Evolutionary conservation across 305 asterid species (phyloP).

Genomic region (Rubia occidens): DNA sequence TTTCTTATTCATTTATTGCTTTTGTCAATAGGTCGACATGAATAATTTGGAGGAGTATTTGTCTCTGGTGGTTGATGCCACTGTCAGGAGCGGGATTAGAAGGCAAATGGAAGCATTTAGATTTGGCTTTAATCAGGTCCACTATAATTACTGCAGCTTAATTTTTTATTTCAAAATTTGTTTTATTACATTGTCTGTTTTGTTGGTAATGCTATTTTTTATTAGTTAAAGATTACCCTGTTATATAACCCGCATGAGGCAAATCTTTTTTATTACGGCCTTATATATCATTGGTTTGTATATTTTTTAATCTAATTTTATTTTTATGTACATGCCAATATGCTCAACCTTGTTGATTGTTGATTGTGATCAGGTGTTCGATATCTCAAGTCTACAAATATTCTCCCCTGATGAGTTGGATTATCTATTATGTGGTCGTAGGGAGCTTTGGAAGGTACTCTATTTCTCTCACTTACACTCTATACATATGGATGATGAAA

Average conservation of each 20-base stretch:
- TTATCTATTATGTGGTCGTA: constrained; percentile 89
- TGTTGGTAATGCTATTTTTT: background rate
- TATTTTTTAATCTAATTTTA: background rate
- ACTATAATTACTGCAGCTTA: constrained; percentile 3
- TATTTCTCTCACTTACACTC: constrained; percentile 11
- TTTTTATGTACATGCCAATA: background rate
- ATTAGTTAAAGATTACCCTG: background rate
- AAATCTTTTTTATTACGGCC: no score
- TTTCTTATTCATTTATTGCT: constrained; percentile 12
- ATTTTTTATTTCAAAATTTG: background rate
- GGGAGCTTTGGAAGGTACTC: constrained; percentile 93
- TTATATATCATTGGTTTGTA: background rate
- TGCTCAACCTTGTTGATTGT: constrained; percentile 4
- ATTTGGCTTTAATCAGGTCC: constrained; percentile 96
- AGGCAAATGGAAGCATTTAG: constrained; percentile 91
- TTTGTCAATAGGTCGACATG: constrained; percentile 49
- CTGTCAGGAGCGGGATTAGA: constrained; percentile 65
- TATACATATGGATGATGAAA: background rate
- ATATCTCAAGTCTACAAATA: constrained; percentile 74
- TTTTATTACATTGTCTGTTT: background rate
- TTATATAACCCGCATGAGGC: background rate
- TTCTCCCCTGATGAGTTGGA: constrained; percentile 92
- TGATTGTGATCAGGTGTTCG: constrained; percentile 55
- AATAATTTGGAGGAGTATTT: constrained; percentile 76
- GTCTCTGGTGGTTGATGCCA: constrained; percentile 76